Evolutionary conservation across 352 stramenopile genomes (phyloP), one percentile per base, ranked within the genome.

Genomic region (Phytophthora podocarpi): DNA sequence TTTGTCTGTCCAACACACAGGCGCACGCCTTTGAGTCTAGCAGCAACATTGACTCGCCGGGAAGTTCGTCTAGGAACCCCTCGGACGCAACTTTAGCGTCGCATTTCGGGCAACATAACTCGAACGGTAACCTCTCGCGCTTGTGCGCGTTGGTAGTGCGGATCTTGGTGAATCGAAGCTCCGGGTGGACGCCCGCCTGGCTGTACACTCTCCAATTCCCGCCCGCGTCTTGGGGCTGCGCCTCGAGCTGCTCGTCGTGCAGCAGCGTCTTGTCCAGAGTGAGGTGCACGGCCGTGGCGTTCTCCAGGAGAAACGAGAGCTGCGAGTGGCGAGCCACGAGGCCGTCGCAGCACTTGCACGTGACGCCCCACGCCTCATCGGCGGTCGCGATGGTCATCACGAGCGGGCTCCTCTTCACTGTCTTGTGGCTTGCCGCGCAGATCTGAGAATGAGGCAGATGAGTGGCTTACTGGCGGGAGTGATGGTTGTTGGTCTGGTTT

Each of bases 261-360:
- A 89, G 69, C 43, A 73, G 37, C 9, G 52, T 54, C 41, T 74
- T 73, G 37, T 74, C 47, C 7, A 89, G 56, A 12, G 59, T 76
- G 20, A 87, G 50, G 48, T 89, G 78, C 34, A 87, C 69, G 2
- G 69, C 63, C 26, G 67, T 74, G 18, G 76, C 61, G 71, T 73
- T 86, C 56, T 86, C 72, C 32, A 76, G 56, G 34, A 89, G 30
- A 46, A 87, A 89, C 11, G 58, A 59, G 15, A 90, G 52, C 32
- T 84, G 74, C 46, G 66, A 70, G 51, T 76, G 59, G 32, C 66
- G 58, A 20, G 69, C 69, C 35, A 81, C 41, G 21, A 55, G 56
- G 23, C 35, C 36, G 32, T 78, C 39, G 56, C 72, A 81, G 26
- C 36, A 23, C 35, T 43, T 66, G 54, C 72, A 81, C 5, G 45